Evolutionary conservation across 2,329 filamentous ascomycete genomes (phyloP), one percentile per base, ranked within the genome.

Genomic region (Nigrospora oryzae): DNA sequence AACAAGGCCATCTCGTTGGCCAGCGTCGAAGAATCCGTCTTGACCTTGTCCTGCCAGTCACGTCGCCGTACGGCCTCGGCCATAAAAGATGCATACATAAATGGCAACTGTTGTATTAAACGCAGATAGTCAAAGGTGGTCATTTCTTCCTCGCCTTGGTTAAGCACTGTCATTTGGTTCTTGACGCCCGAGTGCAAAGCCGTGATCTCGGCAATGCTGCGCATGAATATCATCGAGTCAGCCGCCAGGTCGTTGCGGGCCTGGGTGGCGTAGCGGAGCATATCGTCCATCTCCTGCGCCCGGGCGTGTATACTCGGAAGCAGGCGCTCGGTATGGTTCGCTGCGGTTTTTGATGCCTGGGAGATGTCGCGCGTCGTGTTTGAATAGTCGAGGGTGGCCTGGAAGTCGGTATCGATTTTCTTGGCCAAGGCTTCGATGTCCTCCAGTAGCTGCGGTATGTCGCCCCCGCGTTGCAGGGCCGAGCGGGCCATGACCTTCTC

Each of bases 11-110:
- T 88, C 59, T 97, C 91, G 61, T 97, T 94, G 23, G 89, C 89
- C 23, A 98, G 69, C 0, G 85, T 88, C 3, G 86, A 83, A 1
- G 91, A 93, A 56, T 97, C 93, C 3, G 79, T 77, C 59, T 85
- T 88, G 63, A 97, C 84, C 64, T 95, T 95, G 43, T 95, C 88
- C 12, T 79, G 81, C 90, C 93, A 98, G 65, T 96, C 90, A 32
- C 83, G 83, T 17, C 93, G 83, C 46, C 87, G 80, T 36, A 96
- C 80, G 14, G 89, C 85, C 64, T 98, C 93, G 4, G 88, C 79
- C 16, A 95, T 70, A 47, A 95, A 86, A 3, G 89, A 90, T 0
- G 90, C 90, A 61, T 97, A 98, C 55, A 95, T 82, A 46, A 85
- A 84, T 0, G 93, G 93, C 30, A 97, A 75, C 50, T 90, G 82